Evolutionary conservation across 2,329 filamentous ascomycete genomes (phyloP), one percentile per base, ranked within the genome.

Genomic region (Chrysoporthe cubensis): DNA sequence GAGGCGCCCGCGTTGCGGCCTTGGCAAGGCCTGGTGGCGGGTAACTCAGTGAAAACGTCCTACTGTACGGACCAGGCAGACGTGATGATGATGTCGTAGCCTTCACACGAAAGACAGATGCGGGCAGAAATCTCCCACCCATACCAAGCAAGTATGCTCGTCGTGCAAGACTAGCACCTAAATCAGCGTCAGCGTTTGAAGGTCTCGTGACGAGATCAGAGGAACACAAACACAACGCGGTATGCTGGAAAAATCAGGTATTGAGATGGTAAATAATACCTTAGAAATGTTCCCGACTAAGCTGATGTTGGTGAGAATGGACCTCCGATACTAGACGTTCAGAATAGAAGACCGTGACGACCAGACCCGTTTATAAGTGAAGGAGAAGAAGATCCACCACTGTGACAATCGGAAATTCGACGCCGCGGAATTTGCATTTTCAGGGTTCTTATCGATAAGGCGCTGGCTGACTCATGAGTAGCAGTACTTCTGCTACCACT

Each of bases 371-470:
- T 34, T 54, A 34, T 61, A 61, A 61, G 59, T 61, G n/a, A 34
- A 46, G 18, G 16, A 9, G 7, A 8, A 32, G 7, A 48, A 61
- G 59, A 61, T 61, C 43, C 59, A 48, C 59, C 37, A n/a, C 13
- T 2, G 37, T 26, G n/a, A n/a, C 40, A 21, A n/a, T 54, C 14
- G 21, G 26, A 37, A 57, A 34, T 14, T 57, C 26, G 32, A 57
- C 26, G 54, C 8, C 26, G 59, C n/a, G n/a, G 42, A 48, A 18
- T 61, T 61, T 61, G 7, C 42, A 48, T n/a, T 56, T 57, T 58
- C n/a, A 21, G 52, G 42, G 26, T 56, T 18, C 50, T 67, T 67
- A 69, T 69, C 68, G 68, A 69, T 69, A 69, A 69, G 50, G 11
- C 0, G 13, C 1, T 13, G 34, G 40, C 40, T 34, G 26, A 34